Base-by-base conservation (phyloP, 2,329 filamentous ascomycete genomes). In the Hypoxylon sp. region DNA sequence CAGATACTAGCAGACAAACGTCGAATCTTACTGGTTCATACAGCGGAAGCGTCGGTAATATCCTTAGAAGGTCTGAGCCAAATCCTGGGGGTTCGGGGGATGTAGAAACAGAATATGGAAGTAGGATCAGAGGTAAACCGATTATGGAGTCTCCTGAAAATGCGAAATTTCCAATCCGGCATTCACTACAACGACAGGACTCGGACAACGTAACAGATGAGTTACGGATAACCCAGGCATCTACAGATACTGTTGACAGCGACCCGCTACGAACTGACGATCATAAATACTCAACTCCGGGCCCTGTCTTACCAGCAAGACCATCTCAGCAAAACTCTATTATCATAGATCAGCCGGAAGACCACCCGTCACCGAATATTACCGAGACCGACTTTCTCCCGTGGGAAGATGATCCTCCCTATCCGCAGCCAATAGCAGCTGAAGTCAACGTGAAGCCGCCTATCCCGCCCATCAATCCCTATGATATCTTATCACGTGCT, bases 331-430 rank as follows among this genome's bases (percentile, higher is more conserved):
- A 72, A 42, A 51, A 62, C 1, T 42, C 66, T 19, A 29, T 39
- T 19, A 29, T 39, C 5, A 47, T 60, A 26, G 68, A 68, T 13
- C 76, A 75, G 6, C 80, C 78, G 1, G 79, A 81, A 53, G 77
- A 83, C 61, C 79, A 83, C 31, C 74, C 76, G 8, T 79, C 81
- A 3, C 80, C 80, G 10, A 78, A 79, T 51, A 81, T 88, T 5
- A 83, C 87, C 13, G 87, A 90, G 48, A 84, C 81, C 0, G 89
- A 91, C 73, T 91, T 86, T 67, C 80, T 90, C 5, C 85, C 85
- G 0, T 90, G 88, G 87, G 79, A 82, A 0, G 80, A 85, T 19
- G 89, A 91, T 65, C 85, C 86, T 1, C 77, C 82, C 0, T 90
- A 88, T 62, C 85, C 88, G 0, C 83, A 87, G 65, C 83, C 84